These are phyloP conservation scores for Claviceps citrina DNA, from an alignment of 2,329 filamentous ascomycete species.

Conservation along the genomic window DNA sequence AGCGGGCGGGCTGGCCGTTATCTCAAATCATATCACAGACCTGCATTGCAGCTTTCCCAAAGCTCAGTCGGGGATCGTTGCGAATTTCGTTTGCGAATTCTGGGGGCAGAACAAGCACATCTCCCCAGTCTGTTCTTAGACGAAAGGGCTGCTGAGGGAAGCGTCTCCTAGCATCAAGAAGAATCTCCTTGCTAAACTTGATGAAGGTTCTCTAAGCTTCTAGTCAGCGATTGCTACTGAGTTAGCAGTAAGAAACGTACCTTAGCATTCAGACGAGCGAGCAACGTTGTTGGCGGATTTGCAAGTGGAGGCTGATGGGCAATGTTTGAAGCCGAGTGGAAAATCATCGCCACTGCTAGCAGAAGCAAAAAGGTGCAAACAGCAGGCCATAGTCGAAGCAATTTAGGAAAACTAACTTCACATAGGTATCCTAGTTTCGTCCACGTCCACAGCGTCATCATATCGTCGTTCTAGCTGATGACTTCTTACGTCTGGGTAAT, in stretches of 20 bases:
- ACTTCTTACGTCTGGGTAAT: too few species aligned
- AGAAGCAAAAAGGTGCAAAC: not conserved
- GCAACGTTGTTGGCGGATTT: not conserved
- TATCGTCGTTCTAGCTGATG: too few species aligned
- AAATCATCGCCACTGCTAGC: not conserved
- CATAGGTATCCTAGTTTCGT: too few species aligned
- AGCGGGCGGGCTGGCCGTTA: not conserved
- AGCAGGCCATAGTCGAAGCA: not conserved
- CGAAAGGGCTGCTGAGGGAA: constrained; percentile 6
- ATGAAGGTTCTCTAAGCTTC: not conserved
- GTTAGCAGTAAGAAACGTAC: not conserved
- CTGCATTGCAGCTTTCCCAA: constrained; percentile 5
- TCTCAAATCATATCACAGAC: not conserved
- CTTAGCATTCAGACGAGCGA: not conserved
- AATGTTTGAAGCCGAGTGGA: not conserved
- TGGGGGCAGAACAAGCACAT: constrained; percentile 9
- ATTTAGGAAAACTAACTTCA: too few species aligned
- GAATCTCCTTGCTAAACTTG: not conserved
- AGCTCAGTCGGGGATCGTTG: constrained; percentile 10
- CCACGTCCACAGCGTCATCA: too few species aligned
- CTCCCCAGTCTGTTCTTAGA: constrained; percentile 9
- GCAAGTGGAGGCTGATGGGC: not conserved
- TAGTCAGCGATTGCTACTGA: not conserved
- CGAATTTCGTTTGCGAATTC: constrained; percentile 10
- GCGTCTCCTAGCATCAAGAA: not conserved